Percentiles rank a stretch among this genome's conserved stretches.
phyloP scores from a whole-genome alignment of 306 rosid genomes.

The Sicyos baderoa region DNA sequence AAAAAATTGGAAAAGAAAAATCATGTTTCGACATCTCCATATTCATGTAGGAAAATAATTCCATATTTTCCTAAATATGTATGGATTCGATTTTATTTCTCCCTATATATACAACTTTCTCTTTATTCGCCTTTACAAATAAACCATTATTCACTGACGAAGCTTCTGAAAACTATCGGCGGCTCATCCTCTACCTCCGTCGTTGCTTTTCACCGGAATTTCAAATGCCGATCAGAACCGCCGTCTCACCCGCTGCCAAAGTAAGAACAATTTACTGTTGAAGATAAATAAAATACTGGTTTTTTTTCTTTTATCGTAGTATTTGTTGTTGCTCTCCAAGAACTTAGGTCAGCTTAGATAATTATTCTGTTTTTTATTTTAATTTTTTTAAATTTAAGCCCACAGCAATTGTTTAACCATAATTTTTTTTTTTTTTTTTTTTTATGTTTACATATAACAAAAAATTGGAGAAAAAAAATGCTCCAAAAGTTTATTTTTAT shows the following conservation, averaged over 20 bases:
- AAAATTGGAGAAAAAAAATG: no score
- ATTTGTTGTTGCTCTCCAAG: no score
- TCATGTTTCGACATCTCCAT: background rate
- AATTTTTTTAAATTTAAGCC: no score
- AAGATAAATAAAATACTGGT: background rate
- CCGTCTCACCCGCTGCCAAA: background rate
- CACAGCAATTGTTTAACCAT: no score
- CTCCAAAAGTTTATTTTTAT: no score
- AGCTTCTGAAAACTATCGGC: background rate
- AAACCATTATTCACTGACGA: background rate
- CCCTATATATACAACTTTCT: background rate
- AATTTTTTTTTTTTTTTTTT: no score
- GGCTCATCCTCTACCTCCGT: background rate
- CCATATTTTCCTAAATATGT: background rate
- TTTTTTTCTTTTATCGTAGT: background rate
- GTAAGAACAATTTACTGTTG: background rate
- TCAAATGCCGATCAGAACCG: background rate
- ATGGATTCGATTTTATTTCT: background rate
- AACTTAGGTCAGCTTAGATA: no score
- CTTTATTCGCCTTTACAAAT: background rate
- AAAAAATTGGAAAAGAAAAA: background rate
- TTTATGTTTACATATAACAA: no score
- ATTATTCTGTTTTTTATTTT: no score
- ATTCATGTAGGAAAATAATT: background rate
- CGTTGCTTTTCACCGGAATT: background rate